Evolutionary conservation across 352 stramenopile species (phyloP).

Genomic region (Phytophthora agathidicida): DNA sequence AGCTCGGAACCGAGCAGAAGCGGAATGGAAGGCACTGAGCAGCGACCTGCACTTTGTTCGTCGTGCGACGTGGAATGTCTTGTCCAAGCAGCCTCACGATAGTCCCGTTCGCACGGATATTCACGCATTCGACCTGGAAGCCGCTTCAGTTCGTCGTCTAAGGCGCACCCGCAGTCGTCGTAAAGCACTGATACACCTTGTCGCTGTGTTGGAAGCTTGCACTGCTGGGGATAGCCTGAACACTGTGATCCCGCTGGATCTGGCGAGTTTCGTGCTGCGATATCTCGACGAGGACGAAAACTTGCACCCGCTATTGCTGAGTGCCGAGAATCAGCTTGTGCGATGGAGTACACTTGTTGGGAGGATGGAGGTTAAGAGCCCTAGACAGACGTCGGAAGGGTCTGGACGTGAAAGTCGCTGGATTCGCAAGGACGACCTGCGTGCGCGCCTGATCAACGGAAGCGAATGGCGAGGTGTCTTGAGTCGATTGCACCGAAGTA

Average conservation of each 20-base stretch:
- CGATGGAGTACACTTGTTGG: constrained; percentile 12
- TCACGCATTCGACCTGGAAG: constrained; percentile 20
- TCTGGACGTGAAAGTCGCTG: constrained; percentile 8
- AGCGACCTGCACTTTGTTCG: constrained; percentile 20
- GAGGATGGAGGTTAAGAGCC: constrained; percentile 10
- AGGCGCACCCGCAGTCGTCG: constrained; percentile 12
- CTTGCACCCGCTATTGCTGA: constrained; percentile 21
- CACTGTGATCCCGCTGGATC: constrained; percentile 15
- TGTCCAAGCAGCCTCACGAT: constrained; percentile 1
- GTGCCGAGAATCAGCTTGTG: constrained; percentile 21
- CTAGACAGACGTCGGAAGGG: neutral
- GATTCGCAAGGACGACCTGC: constrained; percentile 27
- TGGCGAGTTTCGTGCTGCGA: constrained; percentile 23
- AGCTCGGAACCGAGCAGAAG: constrained; percentile 14
- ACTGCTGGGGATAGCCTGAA: constrained; percentile 1
- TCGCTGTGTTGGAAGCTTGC: constrained; percentile 24
- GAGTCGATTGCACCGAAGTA: constrained; percentile 10
- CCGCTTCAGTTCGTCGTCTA: constrained; percentile 19
- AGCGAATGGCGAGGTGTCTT: neutral
- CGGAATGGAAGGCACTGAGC: constrained; percentile 21
- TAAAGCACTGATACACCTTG: constrained; percentile 19
- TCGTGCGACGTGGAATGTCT: constrained; percentile 7
- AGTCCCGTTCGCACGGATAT: neutral
- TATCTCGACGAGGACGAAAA: constrained; percentile 15
- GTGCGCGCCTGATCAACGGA: constrained; percentile 14